Percentiles rank a stretch among this genome's conserved stretches.
Conservation (phyloP, 208 protist genomes). For the Acanthamoeba culbertsoni region DNA sequence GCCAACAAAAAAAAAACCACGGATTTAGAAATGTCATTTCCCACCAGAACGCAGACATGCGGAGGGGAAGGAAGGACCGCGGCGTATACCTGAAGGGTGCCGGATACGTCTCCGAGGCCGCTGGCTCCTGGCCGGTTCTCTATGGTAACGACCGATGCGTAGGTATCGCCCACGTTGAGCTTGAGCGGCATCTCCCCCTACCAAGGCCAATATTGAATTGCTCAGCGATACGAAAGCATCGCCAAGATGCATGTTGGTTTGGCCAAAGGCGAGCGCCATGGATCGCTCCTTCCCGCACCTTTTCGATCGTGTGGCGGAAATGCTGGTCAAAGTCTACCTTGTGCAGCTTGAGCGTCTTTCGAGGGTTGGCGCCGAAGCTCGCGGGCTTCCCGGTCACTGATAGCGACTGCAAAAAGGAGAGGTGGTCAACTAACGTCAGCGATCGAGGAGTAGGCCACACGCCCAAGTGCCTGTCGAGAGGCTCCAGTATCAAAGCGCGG, state of each 20-base stretch:
- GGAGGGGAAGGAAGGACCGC: neutral
- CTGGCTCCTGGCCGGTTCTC: neutral
- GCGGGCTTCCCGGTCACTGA: too few species aligned
- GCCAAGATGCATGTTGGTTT: neutral
- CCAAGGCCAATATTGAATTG: too few species aligned
- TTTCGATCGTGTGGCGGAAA: slow-evolving; percentile 3
- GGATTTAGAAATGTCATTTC: neutral
- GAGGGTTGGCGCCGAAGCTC: neutral
- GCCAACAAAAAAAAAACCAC: too few species aligned
- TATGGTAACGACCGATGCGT: neutral
- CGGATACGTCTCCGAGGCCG: neutral
- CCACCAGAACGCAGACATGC: neutral
- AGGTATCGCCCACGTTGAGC: neutral
- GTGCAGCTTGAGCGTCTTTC: neutral
- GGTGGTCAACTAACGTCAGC: too few species aligned
- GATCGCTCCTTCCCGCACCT: neutral
- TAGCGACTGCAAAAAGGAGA: too few species aligned
- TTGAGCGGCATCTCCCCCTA: slow-evolving; percentile 22
- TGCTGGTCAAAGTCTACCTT: slow-evolving; percentile 31
- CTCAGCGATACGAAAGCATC: neutral
- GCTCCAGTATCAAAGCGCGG: neutral
- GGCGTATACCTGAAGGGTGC: neutral
- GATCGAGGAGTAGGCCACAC: too few species aligned
- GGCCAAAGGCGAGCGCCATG: neutral
- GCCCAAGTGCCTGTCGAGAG: too few species aligned